Evolutionary conservation across 2,329 filamentous ascomycete species (phyloP), one percentile per base, ranked within the genome.

Genomic region (Periconia digitata): DNA sequence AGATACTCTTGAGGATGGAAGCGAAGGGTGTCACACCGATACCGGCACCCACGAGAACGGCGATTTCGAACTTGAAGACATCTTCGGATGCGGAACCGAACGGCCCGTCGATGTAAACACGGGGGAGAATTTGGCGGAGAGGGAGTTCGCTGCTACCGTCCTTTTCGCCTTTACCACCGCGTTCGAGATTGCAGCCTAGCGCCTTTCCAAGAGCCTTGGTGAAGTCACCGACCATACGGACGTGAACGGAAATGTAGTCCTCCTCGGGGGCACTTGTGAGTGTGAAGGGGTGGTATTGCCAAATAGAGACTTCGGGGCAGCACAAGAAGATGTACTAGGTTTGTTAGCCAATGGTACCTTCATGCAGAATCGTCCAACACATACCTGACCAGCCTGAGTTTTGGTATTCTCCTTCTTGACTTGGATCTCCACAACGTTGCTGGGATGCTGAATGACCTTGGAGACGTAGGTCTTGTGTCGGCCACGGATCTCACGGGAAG

Each of bases 331-430:
- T 92, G 75, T 94, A 94, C 79, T 79, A 43, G 18, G 12, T 32
- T 13, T 5, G 37, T 62, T 58, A 60, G 56, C 43, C 23, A 13
- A n/a, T 7, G 16, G 3, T 7, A 15, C 24, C 13, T 27, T 18
- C 35, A 17, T 8, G 20, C 15, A 23, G 40, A 15, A 27, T 24
- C 40, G 6, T 40, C 15, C 40, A 38, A 27, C 15, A 38, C 62
- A 46, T 63, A 75, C 73, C 64, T 90, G 88, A 43, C 90, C 90
- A 17, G 89, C 87, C 44, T 82, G 80, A 3, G 88, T 90, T 77
- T 86, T 90, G 38, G 89, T 92, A 73, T 90, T 78, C 66, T 92
- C 88, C 74, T 94, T 94, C 79, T 92, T 92, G 76, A 95, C 91
- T 75, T 94, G 90, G 52, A 95, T 92, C 74, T 95, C 90, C 69